Evolutionary conservation across 2,329 filamentous ascomycete genomes (phyloP).

Genomic region (Venturia pyrina): DNA sequence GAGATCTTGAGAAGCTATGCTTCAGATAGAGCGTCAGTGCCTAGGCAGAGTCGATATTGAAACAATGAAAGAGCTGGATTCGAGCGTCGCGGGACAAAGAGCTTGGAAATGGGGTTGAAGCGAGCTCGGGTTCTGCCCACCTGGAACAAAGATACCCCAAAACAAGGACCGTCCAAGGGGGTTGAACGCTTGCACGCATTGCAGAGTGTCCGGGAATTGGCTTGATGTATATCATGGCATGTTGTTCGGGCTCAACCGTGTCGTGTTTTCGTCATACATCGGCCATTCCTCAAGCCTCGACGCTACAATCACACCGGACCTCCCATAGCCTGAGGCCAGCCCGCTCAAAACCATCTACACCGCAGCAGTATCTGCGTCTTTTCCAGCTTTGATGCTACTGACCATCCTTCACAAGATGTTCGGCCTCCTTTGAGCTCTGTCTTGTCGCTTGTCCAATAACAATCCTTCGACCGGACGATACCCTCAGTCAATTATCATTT

Average conservation of each 20-base stretch:
- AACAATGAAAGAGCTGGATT: neutral
- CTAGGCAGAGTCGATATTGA: neutral
- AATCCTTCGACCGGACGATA: neutral
- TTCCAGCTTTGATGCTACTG: neutral
- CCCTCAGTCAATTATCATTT: neutral
- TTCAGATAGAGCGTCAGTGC: neutral
- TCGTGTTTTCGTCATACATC: neutral
- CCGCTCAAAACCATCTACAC: neutral
- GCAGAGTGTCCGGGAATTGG: neutral
- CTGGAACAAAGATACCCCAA: neutral
- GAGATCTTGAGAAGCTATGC: neutral
- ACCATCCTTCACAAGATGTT: neutral
- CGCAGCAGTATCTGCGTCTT: neutral
- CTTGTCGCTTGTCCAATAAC: neutral
- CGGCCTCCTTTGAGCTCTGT: neutral
- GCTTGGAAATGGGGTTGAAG: neutral
- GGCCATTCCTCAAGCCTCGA: neutral
- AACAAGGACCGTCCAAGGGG: neutral
- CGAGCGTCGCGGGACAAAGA: neutral
- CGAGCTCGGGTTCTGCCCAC: neutral
- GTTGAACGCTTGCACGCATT: neutral
- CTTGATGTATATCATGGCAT: neutral
- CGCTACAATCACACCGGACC: neutral
- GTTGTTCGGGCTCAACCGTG: neutral
- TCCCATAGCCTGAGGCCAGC: neutral